Evolutionary conservation across 768 basidiomycete genomes (phyloP), one percentile per base, ranked within the genome.

Genomic region (Kwoniella sp.): DNA sequence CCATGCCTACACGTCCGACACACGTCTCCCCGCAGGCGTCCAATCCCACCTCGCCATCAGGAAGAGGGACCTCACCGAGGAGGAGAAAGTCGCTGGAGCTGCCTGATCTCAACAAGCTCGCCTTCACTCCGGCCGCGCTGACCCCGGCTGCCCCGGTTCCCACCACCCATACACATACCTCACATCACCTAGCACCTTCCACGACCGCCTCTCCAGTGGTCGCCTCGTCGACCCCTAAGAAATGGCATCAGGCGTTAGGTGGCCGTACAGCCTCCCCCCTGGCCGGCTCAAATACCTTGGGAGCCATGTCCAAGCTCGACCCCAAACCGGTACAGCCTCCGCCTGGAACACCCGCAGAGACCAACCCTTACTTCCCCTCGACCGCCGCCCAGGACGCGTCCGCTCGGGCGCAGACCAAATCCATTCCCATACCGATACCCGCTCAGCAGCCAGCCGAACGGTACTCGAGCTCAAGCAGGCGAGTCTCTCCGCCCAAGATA

Each of bases 1-100:
- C 68, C 17, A 62, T 70, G 62, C 68, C 68, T 6, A 27, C 48
- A 25, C 52, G 67, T 17, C 60, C 63, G 7, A 44, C 65, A 22
- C 60, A 63, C 37, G 58, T 63, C 14, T 70, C 66, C 6, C 63
- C 67, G 1, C 57, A 62, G n/a, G 54, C 59, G 5, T 70, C 72
- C 3, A 68, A 70, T 39, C 70, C 67, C 1, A 59, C 68, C 3
- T 63, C 63, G 22, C 62, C 69, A 5, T 58, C 61, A 40, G 63
- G 63, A 31, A 26, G 39, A 20, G 36, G 52, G 23, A 59, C 62
- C 12, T 69, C 66, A 19, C 72, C 72, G 3, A 53, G 72, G 36
- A 52, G 72, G 15, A 47, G 72, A 11, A 73, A 73, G 59, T 71
- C 70, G n/a, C 59, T 73, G 19, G 72, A 73, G 56, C 50, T 73